A percentile compares a stretch with the other conserved stretches of the same genome.
Conservation (phyloP, 352 stramenopile genomes). For the Globisporangium spiculum region DNA sequence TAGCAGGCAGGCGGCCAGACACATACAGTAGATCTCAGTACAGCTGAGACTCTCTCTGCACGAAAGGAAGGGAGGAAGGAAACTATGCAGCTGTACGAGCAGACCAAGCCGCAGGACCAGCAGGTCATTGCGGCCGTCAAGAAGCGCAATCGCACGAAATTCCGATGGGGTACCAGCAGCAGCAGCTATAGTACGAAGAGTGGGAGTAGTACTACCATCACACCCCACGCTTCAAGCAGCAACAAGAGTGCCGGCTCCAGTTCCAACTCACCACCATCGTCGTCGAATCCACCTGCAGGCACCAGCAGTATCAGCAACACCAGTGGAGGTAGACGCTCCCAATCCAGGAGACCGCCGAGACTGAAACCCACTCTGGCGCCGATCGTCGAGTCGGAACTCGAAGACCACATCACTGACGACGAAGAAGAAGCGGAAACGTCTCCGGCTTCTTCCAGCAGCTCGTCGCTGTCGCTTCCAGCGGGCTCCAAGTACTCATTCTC, state of each 20-base stretch:
- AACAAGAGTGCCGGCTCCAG: neutral
- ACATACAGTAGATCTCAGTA: neutral
- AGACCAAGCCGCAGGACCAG: slow-evolving; percentile 19
- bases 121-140: slow-evolving; percentile 14
- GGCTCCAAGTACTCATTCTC: slow-evolving; percentile 2
- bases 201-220: neutral
- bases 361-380: slow-evolving; percentile 1
- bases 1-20: neutral
- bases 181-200: slow-evolving; percentile 2
- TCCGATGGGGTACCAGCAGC: slow-evolving; percentile 13
- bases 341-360: neutral
- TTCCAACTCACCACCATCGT: neutral
- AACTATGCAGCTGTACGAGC: slow-evolving; percentile 13
- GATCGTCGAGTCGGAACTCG: slow-evolving; percentile 18
- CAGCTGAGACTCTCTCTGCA: neutral
- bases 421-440: neutral
- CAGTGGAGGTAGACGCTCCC: neutral
- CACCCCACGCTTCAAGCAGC: neutral
- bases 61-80: neutral
- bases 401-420: slow-evolving; percentile 13
- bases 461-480: neutral
- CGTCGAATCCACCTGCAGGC: neutral
- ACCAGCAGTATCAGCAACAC: neutral
- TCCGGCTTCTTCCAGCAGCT: slow-evolving; percentile 5
- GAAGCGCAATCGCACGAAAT: slow-evolving; percentile 17